Evolutionary conservation across 306 rosid species (phyloP).

Genomic region (Fagus crenata): DNA sequence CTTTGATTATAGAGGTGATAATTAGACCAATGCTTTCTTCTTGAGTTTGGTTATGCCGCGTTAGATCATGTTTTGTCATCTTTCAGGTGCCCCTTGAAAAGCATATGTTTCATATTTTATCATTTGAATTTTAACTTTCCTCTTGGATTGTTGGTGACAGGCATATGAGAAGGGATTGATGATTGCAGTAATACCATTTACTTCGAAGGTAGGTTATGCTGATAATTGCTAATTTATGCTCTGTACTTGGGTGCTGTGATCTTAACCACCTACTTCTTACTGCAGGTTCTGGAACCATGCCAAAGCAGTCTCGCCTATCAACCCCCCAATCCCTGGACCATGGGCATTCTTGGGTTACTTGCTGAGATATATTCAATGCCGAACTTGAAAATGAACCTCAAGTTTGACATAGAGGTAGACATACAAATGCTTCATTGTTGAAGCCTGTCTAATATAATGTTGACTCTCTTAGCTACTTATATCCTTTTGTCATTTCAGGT

Average conservation of each 20-base stretch:
- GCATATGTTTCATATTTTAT: neutral
- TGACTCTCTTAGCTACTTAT: conserved; percentile 5
- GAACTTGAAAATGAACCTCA: conserved; percentile 96
- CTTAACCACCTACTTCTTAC: conserved; percentile 22
- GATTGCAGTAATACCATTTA: conserved; percentile 99
- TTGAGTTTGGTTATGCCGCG: neutral
- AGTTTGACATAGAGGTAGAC: conserved; percentile 95
- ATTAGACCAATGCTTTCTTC: conserved; percentile 10
- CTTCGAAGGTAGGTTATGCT: conserved; percentile 75
- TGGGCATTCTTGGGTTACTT: conserved; percentile 99
- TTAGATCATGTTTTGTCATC: neutral
- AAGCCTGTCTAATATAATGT: conserved; percentile 4
- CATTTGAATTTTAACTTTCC: conserved; percentile 10
- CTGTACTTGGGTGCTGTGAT: conserved; percentile 11
- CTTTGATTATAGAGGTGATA: conserved; percentile 90
- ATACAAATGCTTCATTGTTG: conserved; percentile 10
- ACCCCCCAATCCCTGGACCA: conserved; percentile 99
- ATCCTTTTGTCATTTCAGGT: conserved; percentile 53
- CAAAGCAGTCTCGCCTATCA: conserved; percentile 91
- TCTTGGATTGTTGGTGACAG: conserved; percentile 38
- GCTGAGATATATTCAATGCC: conserved; percentile 99
- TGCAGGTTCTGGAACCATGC: conserved; percentile 92
- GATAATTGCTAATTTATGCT: conserved; percentile 6
- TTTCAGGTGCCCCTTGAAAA: neutral
- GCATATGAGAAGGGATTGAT: conserved; percentile 99